Evolutionary conservation across 768 basidiomycete genomes (phyloP), one percentile per base, ranked within the genome.

Genomic region (Trichaptum fuscoviolaceum): DNA sequence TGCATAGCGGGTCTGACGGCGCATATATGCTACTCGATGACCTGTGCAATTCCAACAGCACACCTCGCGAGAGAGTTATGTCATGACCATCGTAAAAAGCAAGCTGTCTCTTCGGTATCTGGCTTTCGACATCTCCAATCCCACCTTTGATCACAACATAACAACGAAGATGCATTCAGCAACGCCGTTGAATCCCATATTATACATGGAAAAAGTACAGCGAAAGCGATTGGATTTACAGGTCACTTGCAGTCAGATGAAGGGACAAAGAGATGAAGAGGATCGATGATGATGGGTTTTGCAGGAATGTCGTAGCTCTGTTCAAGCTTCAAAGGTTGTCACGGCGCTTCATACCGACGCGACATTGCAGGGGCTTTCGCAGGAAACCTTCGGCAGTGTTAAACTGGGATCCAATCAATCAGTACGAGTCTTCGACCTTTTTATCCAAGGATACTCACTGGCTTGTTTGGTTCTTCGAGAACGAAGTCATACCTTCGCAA

Each of bases 371-470:
- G 0, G 93, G 93, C 79, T 95, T 96, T 70, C 94, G 81, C 68
- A 96, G 78, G 79, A 96, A 96, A 1, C 95, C 95, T 78, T 96
- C 94, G 18, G 86, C 80, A 0, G 89, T 93, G 42, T 85, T 81
- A 64, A 95, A 77, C 88, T 93, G 71, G 12, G 63, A 58, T 63
- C 52, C 35, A 35, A 27, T 20, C 26, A 15, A 62, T 63, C 57
- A 64, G 3, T 66, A 20, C 26, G n/a, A 25, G 70, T 61, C 30
- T 67, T 60, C 36, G 25, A n/a, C 7, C 63, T 57, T 36, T 63
- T 67, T 35, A 65, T 71, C 18, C 64, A 69, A 64, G 20, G 35
- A 35, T 17, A 77, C 85, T 66, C 68, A 89, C 90, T 75, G 77
- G 77, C 65, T 86, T 77, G 42, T 84, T 82, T 17, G 86, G 84